These are phyloP conservation scores for Aspergillus latus DNA, from an alignment of 2,329 filamentous ascomycete species.

Conservation along the genomic window DNA sequence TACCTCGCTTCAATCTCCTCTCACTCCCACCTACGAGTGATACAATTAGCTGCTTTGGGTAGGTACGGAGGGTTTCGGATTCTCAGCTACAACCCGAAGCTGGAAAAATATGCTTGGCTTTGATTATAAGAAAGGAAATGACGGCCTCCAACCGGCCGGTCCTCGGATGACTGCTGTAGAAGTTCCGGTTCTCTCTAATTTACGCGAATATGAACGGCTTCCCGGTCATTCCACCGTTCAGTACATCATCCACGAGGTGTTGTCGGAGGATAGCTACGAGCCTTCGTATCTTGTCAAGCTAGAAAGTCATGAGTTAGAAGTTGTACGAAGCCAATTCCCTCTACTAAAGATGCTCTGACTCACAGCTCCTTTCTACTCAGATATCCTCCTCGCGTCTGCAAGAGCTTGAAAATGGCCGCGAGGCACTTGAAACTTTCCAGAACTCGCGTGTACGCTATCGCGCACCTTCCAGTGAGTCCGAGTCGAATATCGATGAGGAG, in stretches of 20 bases:
- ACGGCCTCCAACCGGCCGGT: not conserved
- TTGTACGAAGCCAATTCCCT: conserved; percentile 30
- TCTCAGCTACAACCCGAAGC: not conserved
- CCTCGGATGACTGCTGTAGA: conserved; percentile 27
- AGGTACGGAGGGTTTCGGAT: not conserved
- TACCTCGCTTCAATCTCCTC: not conserved
- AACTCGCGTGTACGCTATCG: conserved; percentile 13
- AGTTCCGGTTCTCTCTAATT: conserved; percentile 32
- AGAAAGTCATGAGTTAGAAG: conserved; percentile 36
- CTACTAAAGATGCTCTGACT: not conserved
- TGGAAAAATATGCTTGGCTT: not conserved
- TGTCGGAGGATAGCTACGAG: conserved; percentile 20
- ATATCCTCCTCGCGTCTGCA: conserved; percentile 29
- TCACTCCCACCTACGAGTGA: not conserved
- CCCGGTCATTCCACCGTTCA: conserved; percentile 40
- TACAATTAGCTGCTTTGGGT: not conserved
- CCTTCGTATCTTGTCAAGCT: conserved; percentile 35
- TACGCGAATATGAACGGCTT: conserved; percentile 39
- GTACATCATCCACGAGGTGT: conserved; percentile 31
- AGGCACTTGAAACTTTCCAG: conserved; percentile 28
- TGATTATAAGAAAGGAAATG: not conserved
- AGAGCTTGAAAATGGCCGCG: conserved; percentile 29
- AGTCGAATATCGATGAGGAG: conserved; percentile 4
- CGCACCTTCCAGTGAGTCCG: conserved; percentile 3
- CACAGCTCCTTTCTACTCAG: conserved; percentile 22